Evolutionary conservation across 176 grass and related monocot genomes (phyloP).

Genomic region (Tuctoria greenei): DNA sequence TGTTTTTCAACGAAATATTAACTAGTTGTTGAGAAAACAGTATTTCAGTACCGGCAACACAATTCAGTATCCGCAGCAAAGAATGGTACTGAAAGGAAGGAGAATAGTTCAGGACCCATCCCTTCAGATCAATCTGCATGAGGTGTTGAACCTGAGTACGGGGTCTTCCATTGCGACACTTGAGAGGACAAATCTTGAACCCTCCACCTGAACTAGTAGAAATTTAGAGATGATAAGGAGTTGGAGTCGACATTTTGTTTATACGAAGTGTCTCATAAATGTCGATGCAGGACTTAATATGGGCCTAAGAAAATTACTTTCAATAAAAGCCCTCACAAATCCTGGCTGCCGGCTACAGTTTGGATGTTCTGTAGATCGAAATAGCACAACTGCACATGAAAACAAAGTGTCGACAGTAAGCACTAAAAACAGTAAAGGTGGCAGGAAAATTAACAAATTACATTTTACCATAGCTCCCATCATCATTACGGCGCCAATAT

Average conservation of each 20-base stretch:
- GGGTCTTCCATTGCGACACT: constrained; percentile 63
- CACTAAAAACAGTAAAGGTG: constrained; percentile 4
- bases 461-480: constrained; percentile 90
- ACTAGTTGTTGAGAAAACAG: constrained; percentile 19
- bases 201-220: constrained; percentile 73
- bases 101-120: constrained; percentile 83
- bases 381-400: constrained; percentile 75
- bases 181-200: constrained; percentile 90
- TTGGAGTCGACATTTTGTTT: constrained; percentile 15
- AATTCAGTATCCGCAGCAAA: constrained; percentile 83
- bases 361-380: constrained; percentile 79
- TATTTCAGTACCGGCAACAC: constrained; percentile 65
- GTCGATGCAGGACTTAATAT: constrained; percentile 32
- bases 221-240: constrained; percentile 28
- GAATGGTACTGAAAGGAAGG: constrained; percentile 85
- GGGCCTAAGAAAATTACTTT: constrained; percentile 60
- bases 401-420: constrained; percentile 28
- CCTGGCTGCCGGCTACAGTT: constrained; percentile 71
- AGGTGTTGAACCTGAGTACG: constrained; percentile 92
- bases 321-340: constrained; percentile 86
- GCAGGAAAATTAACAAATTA: constrained; percentile 6
- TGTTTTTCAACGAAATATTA: background rate
- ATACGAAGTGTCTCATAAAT: background rate
- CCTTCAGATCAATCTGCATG: constrained; percentile 94
- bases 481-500: constrained; percentile 95